Percentiles rank a stretch among this genome's conserved stretches.
phyloP scores from a whole-genome alignment of 208 protist genomes.

The Crithidia brevicula region DNA sequence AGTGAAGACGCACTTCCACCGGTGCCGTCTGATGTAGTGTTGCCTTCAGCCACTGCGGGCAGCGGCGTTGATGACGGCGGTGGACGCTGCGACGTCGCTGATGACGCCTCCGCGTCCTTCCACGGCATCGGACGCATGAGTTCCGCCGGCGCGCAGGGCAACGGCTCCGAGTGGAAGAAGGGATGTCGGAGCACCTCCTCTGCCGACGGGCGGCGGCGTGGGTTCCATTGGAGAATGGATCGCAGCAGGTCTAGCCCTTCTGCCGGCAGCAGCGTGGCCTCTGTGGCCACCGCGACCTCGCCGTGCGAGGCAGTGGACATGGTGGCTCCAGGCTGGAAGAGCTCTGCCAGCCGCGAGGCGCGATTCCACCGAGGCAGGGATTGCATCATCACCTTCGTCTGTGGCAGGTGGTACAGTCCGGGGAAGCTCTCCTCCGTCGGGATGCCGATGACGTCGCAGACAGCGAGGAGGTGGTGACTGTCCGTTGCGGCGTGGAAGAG shows the following conservation, averaged over 20 bases:
- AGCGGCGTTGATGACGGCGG: not conserved
- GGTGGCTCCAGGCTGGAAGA: constrained; percentile 42
- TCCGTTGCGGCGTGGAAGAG: constrained; percentile 95
- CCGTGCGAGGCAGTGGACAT: constrained; percentile 24
- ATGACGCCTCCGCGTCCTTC: not conserved
- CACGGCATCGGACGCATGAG: constrained; percentile 71
- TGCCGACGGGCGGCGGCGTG: constrained; percentile 69
- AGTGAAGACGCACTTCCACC: too few species aligned
- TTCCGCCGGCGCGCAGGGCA: constrained; percentile 67
- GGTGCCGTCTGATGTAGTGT: too few species aligned
- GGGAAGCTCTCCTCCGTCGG: constrained; percentile 90
- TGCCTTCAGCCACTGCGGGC: too few species aligned
- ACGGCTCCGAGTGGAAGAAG: constrained; percentile 81
- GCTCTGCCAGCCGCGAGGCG: constrained; percentile 41
- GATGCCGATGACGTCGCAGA: constrained; percentile 94
- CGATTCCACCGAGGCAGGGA: constrained; percentile 64
- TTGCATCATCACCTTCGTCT: constrained; percentile 56
- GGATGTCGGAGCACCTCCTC: constrained; percentile 73
- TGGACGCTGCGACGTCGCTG: not conserved
- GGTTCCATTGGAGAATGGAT: constrained; percentile 81
- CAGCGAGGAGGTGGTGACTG: constrained; percentile 78
- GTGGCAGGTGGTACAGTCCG: constrained; percentile 72
- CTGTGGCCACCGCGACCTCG: constrained; percentile 18
- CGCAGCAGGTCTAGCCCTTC: constrained; percentile 78
- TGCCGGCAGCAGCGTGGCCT: constrained; percentile 28